A percentile compares a stretch with the other conserved stretches of the same genome.
Conservation (phyloP, 768 basidiomycete species). For the Asterophora lycoperdoides region DNA sequence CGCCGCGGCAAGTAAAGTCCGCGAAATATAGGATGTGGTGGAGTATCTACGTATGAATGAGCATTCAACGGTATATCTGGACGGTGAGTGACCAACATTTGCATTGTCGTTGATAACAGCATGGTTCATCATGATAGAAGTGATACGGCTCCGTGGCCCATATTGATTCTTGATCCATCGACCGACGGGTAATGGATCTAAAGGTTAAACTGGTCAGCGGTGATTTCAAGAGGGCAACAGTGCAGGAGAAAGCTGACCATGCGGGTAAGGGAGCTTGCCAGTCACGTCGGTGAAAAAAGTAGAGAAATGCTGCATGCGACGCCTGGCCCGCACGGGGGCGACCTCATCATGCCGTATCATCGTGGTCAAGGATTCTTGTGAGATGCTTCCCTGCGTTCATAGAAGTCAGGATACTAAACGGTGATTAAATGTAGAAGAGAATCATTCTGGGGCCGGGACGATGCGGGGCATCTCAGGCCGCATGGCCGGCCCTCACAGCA, state of each 20-base stretch:
- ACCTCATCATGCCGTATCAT: conserved; percentile 77
- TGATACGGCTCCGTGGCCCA: conserved; percentile 51
- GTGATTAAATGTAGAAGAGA: conserved; percentile 4
- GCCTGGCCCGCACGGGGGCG: conserved; percentile 51
- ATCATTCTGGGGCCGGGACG: background rate
- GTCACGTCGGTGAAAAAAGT: conserved; percentile 34
- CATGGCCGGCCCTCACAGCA: background rate
- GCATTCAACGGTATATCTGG: background rate
- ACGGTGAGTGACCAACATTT: conserved; percentile 27
- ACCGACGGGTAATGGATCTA: conserved; percentile 56
- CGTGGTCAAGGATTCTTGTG: conserved; percentile 65
- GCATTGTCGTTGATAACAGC: conserved; percentile 65
- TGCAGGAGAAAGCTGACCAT: conserved; percentile 37
- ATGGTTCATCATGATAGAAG: conserved; percentile 69
- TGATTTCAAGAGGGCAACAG: background rate
- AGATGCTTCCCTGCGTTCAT: conserved; percentile 52
- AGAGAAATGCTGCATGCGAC: conserved; percentile 49
- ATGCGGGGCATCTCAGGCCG: background rate
- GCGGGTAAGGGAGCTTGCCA: conserved; percentile 54
- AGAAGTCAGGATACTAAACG: conserved; percentile 3
- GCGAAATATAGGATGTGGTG: conserved; percentile 37
- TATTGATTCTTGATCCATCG: conserved; percentile 57
- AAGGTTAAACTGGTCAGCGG: background rate
- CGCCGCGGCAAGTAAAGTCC: conserved; percentile 23
- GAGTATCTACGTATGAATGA: conserved; percentile 36